phyloP scores from a whole-genome alignment of 148 eudicot genomes.

The Cornus controversa region DNA sequence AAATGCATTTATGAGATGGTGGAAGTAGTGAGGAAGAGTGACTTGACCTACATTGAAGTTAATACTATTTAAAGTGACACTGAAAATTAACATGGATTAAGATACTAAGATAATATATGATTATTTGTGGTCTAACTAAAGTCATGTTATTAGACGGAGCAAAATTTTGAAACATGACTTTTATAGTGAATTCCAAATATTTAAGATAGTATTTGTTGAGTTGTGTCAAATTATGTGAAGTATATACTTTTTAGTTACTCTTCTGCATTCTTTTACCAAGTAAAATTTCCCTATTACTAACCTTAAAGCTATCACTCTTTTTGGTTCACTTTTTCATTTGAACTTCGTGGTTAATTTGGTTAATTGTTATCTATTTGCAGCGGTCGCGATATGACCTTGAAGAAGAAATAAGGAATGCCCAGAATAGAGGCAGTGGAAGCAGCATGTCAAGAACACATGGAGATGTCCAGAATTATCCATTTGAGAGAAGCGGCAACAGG shows the following conservation, averaged over 20 bases:
- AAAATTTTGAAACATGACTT: too few species aligned
- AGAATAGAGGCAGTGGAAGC: slow-evolving; percentile 39
- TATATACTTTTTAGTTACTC: neutral
- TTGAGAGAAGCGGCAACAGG: slow-evolving; percentile 49
- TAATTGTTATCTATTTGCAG: slow-evolving; percentile 33
- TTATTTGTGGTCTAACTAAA: too few species aligned
- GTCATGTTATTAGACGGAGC: too few species aligned
- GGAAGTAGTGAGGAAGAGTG: too few species aligned
- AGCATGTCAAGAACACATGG: slow-evolving; percentile 42
- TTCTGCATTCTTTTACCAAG: neutral
- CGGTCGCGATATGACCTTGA: slow-evolving; percentile 70
- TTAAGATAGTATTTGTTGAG: too few species aligned
- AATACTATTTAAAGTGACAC: too few species aligned
- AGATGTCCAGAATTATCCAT: slow-evolving; percentile 40
- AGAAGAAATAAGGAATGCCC: slow-evolving; percentile 63
- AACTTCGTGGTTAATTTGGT: slow-evolving; percentile 1
- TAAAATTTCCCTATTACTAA: neutral
- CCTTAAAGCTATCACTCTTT: neutral
- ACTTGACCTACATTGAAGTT: too few species aligned
- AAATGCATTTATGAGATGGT: too few species aligned
- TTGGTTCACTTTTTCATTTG: neutral
- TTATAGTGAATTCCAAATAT: too few species aligned
- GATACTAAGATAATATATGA: too few species aligned
- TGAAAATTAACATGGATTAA: too few species aligned
- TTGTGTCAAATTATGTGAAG: too few species aligned